Conservation (phyloP, 495 filamentous ascomycete species). For the Hyaloscypha hepaticicola region DNA sequence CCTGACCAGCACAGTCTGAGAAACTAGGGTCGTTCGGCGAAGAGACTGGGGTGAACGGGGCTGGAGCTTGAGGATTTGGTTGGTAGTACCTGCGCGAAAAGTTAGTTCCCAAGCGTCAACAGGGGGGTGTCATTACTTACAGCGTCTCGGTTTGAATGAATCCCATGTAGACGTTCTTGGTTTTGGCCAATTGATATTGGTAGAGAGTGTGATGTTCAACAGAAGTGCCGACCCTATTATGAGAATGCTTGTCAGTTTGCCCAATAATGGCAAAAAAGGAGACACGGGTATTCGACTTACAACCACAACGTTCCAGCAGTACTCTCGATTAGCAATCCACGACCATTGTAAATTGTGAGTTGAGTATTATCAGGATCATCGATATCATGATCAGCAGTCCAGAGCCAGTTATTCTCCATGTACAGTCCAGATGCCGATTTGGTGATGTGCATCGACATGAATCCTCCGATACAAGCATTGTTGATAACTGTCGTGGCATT, state of each 20-base stretch:
- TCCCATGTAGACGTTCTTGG: constrained; percentile 68
- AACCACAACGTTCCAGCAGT: constrained; percentile 50
- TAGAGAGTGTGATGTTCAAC: constrained; percentile 78
- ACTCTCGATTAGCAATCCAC: constrained; percentile 53
- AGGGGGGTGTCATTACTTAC: constrained; percentile 35
- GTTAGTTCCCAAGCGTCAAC: neutral
- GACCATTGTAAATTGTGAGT: constrained; percentile 53
- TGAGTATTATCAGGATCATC: constrained; percentile 53
- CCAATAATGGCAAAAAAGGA: constrained; percentile 27
- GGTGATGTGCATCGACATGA: constrained; percentile 50
- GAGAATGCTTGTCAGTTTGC: constrained; percentile 44
- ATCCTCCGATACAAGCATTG: constrained; percentile 49
- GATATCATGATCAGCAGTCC: constrained; percentile 57
- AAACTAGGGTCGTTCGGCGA: constrained; percentile 61
- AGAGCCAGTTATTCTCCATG: constrained; percentile 62
- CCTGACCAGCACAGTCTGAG: constrained; percentile 40
- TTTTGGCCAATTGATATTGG: constrained; percentile 75
- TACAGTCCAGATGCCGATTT: constrained; percentile 45
- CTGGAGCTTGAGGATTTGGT: constrained; percentile 59
- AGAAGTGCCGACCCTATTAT: constrained; percentile 68
- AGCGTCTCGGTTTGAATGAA: constrained; percentile 85
- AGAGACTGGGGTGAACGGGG: constrained; percentile 51
- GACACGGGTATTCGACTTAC: constrained; percentile 50
- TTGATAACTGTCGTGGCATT: constrained; percentile 18
- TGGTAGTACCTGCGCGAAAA: constrained; percentile 50